These are phyloP conservation scores for Musa itinerans DNA, from an alignment of 176 grass and related monocot genomes.

Conservation along the genomic window DNA sequence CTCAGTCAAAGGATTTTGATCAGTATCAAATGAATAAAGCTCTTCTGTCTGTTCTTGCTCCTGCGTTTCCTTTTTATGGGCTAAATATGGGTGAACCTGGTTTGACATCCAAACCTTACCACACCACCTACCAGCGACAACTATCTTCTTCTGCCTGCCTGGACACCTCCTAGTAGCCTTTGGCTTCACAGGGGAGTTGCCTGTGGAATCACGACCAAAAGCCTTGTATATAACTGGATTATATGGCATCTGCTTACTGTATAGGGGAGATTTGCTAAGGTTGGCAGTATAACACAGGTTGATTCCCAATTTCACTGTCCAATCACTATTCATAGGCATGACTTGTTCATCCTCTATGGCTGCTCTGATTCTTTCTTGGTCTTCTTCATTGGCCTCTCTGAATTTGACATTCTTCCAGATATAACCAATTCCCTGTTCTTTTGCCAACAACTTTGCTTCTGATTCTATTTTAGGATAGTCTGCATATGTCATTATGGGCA, in stretches of 20 bases:
- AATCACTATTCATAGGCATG: conserved; percentile 74
- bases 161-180: conserved; percentile 26
- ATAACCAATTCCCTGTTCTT: conserved; percentile 64
- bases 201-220: conserved; percentile 61
- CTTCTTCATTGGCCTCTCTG: conserved; percentile 45
- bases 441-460: conserved; percentile 64
- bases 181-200: conserved; percentile 15
- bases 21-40: conserved; percentile 4
- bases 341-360: conserved; percentile 81
- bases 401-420: conserved; percentile 76
- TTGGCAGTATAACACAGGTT: conserved; percentile 93
- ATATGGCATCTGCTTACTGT: conserved; percentile 93
- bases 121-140: conserved; percentile 82
- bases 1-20: conserved; percentile 19
- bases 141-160: conserved; percentile 62
- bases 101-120: conserved; percentile 99
- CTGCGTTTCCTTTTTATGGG: conserved; percentile 29
- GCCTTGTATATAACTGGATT: conserved; percentile 91
- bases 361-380: conserved; percentile 44
- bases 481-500: conserved; percentile 38
- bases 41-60: conserved; percentile 22
- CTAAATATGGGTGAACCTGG: conserved; percentile 84
- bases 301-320: conserved; percentile 97
- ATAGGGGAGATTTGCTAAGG: conserved; percentile 93
- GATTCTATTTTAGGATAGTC: conserved; percentile 79